These are phyloP conservation scores for Solanum hybrid DNA, from an alignment of 305 asterid species.

Conservation along the genomic window DNA sequence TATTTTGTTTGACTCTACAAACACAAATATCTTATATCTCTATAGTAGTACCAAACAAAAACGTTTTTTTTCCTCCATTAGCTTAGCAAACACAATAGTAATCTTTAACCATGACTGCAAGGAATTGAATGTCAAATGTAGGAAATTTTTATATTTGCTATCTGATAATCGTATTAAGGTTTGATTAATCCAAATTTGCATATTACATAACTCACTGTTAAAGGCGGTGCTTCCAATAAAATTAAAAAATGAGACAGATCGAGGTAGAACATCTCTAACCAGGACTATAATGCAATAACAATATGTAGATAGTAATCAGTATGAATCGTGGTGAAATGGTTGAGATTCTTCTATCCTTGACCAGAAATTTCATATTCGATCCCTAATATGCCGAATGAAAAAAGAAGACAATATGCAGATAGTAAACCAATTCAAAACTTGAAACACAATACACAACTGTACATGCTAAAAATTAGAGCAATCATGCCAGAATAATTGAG, in stretches of 20 bases:
- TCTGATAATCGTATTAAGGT: background rate
- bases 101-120: background rate
- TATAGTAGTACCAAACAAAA: background rate
- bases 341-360: background rate
- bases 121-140: background rate
- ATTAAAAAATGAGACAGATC: background rate
- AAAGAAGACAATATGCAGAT: background rate
- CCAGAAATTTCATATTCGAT: background rate
- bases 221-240: background rate
- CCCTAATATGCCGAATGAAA: background rate
- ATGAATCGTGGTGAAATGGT: fast-evolving
- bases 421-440: background rate
- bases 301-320: background rate
- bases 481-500: background rate
- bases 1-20: background rate
- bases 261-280: background rate
- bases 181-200: background rate
- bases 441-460: background rate
- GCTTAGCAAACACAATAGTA: background rate
- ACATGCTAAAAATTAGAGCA: background rate
- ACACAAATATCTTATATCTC: background rate
- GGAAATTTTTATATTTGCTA: background rate
- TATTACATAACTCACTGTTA: background rate
- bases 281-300: background rate
- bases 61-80: background rate